Evolutionary conservation across 2,329 filamentous ascomycete species (phyloP), one percentile per base, ranked within the genome.

Genomic region (Pseudogymnoascus destructans): DNA sequence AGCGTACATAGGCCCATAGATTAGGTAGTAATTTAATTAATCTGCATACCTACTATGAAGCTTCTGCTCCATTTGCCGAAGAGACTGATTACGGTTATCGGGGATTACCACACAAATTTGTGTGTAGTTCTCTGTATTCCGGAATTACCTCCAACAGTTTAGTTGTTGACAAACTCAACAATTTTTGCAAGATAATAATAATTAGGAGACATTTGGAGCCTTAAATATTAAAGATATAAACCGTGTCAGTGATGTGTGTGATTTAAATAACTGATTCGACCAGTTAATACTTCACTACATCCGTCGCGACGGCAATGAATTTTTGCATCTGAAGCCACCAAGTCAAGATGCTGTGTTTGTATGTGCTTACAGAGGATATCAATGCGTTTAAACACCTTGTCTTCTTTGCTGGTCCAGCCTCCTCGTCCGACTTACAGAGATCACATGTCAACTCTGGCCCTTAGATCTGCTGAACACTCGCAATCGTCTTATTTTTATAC

Each of bases 341-440:
- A 11, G 8, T 52, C 10, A 58, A 58, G 21, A 23, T 59, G 58
- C 27, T 58, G 35, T 15, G 35, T 32, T 46, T 5, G 55, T 57
- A 59, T 11, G 15, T 59, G 58, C 54, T 57, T 59, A 9, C 55
- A 11, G 55, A 59, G 58, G 15, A 55, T 33, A 15, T 59, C n/a
- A 49, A 59, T 57, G 33, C 58, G 58, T 33, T 13, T 30, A 35
- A 52, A 59, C 2, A 58, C 13, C 17, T 57, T 36, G 15, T 59
- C 38, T 56, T 32, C 33, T 62, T 63, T 27, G 32, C 57, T 19
- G 17, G 57, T 30, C 61, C 33, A 25, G 42, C 57, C 57, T 58
- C 57, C 46, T 56, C 23, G 30, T 62, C 46, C 13, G 13, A 62
- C 27, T 32, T 58, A 30, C 35, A 40, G 36, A 40, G 36, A 40